These are phyloP conservation scores for Gracilaria vermiculophylla DNA, from an alignment of 23 red algal genomes.

Conservation along the genomic window DNA sequence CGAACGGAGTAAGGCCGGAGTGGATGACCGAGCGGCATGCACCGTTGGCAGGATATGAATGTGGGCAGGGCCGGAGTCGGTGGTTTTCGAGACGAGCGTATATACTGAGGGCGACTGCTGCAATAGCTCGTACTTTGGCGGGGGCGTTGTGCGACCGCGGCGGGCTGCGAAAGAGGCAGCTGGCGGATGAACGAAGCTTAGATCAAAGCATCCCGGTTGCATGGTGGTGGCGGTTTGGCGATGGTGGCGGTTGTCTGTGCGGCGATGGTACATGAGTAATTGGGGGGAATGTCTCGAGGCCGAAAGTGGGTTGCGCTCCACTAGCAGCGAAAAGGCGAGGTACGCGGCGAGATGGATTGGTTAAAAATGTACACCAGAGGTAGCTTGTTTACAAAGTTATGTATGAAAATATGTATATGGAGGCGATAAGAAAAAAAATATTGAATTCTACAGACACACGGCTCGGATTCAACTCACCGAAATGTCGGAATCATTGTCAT, in stretches of 20 bases:
- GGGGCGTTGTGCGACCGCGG: not conserved
- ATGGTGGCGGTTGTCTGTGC: too few relatives aligned
- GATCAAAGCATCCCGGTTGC: not conserved
- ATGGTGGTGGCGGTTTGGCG: too few relatives aligned
- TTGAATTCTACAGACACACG: not conserved
- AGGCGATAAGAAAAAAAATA: not conserved
- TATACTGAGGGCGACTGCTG: not conserved
- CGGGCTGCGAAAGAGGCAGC: not conserved
- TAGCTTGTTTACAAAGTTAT: conserved; percentile 13
- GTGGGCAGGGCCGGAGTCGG: not conserved
- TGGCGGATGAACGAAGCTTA: not conserved
- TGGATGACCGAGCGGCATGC: not conserved
- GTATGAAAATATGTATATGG: not conserved
- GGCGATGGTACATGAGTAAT: too few relatives aligned
- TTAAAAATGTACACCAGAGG: not conserved
- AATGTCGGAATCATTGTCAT: too few relatives aligned
- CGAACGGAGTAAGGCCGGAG: not conserved
- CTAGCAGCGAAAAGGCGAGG: too few relatives aligned
- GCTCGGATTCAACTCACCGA: too few relatives aligned
- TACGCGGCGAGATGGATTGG: not conserved
- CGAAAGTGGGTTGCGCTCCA: too few relatives aligned
- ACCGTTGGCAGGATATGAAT: not conserved
- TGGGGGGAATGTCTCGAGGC: too few relatives aligned
- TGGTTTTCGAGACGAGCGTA: not conserved
- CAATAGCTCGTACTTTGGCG: not conserved